Evolutionary conservation across 2,329 filamentous ascomycete genomes (phyloP).

Genomic region (Stemphylium beticola): DNA sequence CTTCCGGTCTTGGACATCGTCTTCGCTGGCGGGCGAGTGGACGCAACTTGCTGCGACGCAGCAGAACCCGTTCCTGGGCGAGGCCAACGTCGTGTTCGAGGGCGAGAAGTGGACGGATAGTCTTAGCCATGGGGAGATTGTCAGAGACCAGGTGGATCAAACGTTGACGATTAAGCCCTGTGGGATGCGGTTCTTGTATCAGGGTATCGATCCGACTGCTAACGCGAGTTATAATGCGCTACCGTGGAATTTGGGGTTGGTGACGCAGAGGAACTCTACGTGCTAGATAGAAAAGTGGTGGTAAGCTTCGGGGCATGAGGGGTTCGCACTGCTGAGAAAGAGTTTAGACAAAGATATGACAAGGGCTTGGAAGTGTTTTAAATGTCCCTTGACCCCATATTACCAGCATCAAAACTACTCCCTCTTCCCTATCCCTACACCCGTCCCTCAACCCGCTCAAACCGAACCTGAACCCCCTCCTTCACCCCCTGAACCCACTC

Average conservation of each 20-base stretch:
- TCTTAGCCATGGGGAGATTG: conserved; percentile 46
- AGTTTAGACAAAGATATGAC: too few relatives aligned
- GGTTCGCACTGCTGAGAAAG: too few relatives aligned
- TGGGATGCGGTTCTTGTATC: conserved; percentile 48
- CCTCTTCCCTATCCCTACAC: too few relatives aligned
- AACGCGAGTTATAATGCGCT: conserved; percentile 45
- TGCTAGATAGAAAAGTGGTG: neutral
- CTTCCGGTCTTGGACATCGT: conserved; percentile 51
- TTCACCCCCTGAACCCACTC: too few relatives aligned
- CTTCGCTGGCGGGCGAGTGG: conserved; percentile 44
- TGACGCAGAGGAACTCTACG: conserved; percentile 28
- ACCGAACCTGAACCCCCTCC: too few relatives aligned
- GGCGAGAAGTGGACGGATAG: conserved; percentile 48
- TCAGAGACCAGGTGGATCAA: conserved; percentile 48
- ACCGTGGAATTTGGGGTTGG: conserved; percentile 48
- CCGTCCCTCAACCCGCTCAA: too few relatives aligned
- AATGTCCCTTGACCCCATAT: too few relatives aligned
- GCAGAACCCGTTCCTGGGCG: conserved; percentile 47
- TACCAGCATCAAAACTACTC: too few relatives aligned
- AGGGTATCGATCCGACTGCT: conserved; percentile 46
- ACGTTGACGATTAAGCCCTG: conserved; percentile 46
- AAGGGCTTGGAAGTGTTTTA: too few relatives aligned
- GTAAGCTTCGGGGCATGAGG: too few relatives aligned
- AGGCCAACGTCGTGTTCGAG: conserved; percentile 48
- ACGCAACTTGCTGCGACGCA: conserved; percentile 45